phyloP scores from a whole-genome alignment of 2,329 filamentous ascomycete species.

The Fusarium sp. region DNA sequence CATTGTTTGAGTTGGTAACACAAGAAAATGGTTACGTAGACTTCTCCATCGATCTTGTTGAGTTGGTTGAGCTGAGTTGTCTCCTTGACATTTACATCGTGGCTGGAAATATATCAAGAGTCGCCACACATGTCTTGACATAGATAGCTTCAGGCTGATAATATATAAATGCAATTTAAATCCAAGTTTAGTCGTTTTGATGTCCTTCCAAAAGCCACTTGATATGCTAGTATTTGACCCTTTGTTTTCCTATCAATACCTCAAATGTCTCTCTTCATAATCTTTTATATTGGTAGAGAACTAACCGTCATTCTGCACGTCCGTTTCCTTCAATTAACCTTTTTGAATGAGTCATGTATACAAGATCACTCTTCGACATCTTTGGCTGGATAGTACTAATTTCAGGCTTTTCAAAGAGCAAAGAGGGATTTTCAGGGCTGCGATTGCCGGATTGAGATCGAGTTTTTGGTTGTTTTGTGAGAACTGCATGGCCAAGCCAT shows the following conservation, averaged over 20 bases:
- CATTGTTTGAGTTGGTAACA: background rate
- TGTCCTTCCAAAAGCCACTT: background rate
- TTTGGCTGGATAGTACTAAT: background rate
- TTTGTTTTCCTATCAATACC: background rate
- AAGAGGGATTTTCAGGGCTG: background rate
- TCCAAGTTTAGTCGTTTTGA: background rate
- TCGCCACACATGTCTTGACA: background rate
- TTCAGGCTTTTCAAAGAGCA: background rate
- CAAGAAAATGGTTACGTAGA: background rate
- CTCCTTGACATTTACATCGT: background rate
- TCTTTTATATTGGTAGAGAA: background rate
- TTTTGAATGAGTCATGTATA: background rate
- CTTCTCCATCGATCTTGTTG: background rate
- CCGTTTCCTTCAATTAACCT: no score
- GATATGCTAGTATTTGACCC: background rate
- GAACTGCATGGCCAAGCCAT: background rate
- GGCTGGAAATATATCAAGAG: background rate
- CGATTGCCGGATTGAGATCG: background rate
- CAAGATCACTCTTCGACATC: background rate
- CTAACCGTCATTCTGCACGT: background rate
- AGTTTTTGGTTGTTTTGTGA: background rate
- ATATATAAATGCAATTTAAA: background rate
- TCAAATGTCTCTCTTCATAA: background rate
- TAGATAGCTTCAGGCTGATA: no score
- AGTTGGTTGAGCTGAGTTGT: background rate